These are phyloP conservation scores for Nakazawaea anatomiae DNA, from an alignment of 805 yeast genomes.

Conservation along the genomic window DNA sequence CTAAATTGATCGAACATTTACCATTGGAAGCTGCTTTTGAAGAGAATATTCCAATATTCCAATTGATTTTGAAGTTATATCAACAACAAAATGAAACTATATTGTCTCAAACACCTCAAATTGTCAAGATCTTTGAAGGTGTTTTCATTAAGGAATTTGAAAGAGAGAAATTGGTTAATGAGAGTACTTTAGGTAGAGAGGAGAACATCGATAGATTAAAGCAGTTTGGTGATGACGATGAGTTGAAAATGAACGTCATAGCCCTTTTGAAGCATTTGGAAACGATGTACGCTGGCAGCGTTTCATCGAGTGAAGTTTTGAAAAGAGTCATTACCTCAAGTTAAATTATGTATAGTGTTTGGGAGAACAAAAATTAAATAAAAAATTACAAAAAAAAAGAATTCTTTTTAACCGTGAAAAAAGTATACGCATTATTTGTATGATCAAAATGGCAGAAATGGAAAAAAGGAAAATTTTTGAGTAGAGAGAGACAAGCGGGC, in stretches of 20 bases:
- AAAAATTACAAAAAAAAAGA: no score
- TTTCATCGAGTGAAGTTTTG: constrained; percentile 44
- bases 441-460: no score
- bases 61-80: constrained; percentile 68
- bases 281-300: constrained; percentile 55
- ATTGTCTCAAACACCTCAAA: constrained; percentile 48
- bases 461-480: no score
- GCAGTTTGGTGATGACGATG: constrained; percentile 66
- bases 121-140: constrained; percentile 62
- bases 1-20: constrained; percentile 66
- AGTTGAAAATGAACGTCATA: constrained; percentile 56
- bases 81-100: constrained; percentile 53
- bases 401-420: no score
- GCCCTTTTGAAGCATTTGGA: constrained; percentile 72
- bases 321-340: constrained; percentile 32
- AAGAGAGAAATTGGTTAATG: constrained; percentile 59
- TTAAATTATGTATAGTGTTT: neutral
- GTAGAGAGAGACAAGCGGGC: no score
- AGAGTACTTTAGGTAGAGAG: constrained; percentile 82
- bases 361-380: neutral
- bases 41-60: constrained; percentile 88
- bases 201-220: constrained; percentile 70
- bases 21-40: constrained; percentile 87
- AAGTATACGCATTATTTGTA: no score
- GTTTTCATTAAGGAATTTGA: constrained; percentile 75